Base-by-base conservation (phyloP, 768 basidiomycete genomes). In the Clavaria fumosa region DNA sequence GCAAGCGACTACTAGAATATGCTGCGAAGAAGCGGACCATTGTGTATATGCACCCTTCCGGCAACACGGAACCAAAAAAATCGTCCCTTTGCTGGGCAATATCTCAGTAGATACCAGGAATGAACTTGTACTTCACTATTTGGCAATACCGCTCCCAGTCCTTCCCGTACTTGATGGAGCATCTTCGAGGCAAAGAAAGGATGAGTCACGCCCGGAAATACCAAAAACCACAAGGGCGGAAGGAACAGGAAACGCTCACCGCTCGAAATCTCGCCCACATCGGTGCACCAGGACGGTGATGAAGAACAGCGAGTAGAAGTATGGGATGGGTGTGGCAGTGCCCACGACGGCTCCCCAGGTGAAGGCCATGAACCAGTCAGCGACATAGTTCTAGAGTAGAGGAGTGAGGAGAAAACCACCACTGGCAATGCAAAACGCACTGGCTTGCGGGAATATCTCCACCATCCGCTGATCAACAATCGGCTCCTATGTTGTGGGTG, bases 271-370 rank as follows among this genome's bases (percentile, higher is more conserved):
- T 37, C 95, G 77, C 0, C 79, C 72, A 49, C 80, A 84, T 23
- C 95, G 75, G 52, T 97, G 95, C 27, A 88, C 66, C 38, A 99
- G 74, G 15, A 97, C 91, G 31, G 70, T 70, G 51, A 93, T 78
- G 67, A 97, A 97, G 70, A 97, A 99, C 35, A 89, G 66, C 9
- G 88, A 88, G 60, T 97, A 97, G 61, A 86, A 99, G 62, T 91
- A 91, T 1, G 90, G 90, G 52, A 97, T 93, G 34, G 79, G 69
- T 21, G 78, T 77, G 11, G 76, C 68, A 3, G 70, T 61, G 18
- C 85, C 83, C 34, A 84, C 72, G 53, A 78, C 60, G 33, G 75
- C 75, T 38, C 85, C 86, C 86, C 86, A 89, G 33, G 71, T 78
- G 45, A 88, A 67, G 48, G 78, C 72, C 75, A 84, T 84, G 18